Evolutionary conservation across 345 rosid species (phyloP).

Genomic region (Salix exigua): DNA sequence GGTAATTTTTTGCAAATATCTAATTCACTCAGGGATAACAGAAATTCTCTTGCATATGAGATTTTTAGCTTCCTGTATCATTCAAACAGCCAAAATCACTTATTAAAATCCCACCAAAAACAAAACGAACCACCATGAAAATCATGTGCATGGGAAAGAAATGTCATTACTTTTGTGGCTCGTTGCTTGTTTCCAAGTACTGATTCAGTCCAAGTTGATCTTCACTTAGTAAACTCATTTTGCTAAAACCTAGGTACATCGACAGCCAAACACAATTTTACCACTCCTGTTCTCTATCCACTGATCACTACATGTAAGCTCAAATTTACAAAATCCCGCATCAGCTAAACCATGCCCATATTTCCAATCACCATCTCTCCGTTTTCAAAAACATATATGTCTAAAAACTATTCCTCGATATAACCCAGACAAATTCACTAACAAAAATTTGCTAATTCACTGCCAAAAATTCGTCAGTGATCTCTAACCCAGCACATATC

Average conservation of each 20-base stretch:
- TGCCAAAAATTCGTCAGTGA: not conserved
- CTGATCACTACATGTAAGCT: not conserved
- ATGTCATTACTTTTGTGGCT: constrained; percentile 38
- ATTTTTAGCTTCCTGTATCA: constrained; percentile 57
- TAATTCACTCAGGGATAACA: constrained; percentile 62
- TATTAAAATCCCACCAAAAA: not conserved
- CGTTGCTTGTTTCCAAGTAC: constrained; percentile 32
- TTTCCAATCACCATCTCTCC: not conserved
- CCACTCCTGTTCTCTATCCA: not conserved
- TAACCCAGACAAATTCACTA: not conserved
- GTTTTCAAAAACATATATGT: not conserved
- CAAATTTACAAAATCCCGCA: not conserved
- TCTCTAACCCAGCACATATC: not conserved
- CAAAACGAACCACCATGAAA: not conserved
- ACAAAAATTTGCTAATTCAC: not conserved
- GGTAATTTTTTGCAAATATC: constrained; percentile 77
- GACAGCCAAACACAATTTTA: not conserved
- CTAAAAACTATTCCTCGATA: not conserved
- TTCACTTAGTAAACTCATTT: constrained; percentile 65
- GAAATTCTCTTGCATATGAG: constrained; percentile 61
- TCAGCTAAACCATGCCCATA: not conserved
- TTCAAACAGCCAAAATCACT: constrained; percentile 10
- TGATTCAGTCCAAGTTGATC: constrained; percentile 38
- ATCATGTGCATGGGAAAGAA: not conserved
- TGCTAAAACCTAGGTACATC: constrained; percentile 14